Base-by-base conservation (phyloP, 768 basidiomycete genomes). In the Calvatia gigantea region DNA sequence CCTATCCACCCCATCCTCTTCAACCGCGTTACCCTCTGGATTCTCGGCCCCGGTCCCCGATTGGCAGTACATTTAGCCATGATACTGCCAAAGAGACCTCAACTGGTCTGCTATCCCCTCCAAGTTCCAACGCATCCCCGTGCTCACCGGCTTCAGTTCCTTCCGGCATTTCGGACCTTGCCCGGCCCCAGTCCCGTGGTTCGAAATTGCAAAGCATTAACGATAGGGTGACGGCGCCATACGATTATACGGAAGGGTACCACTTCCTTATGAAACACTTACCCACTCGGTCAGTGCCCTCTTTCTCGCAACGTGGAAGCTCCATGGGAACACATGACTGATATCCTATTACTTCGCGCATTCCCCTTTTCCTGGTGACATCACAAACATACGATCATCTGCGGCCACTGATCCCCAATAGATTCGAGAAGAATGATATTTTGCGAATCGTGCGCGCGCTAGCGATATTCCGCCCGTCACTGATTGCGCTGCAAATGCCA, bases 401-500 rank as follows among this genome's bases (percentile, higher is more conserved):
- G 53, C 57, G 54, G 58, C 58, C 45, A 55, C 55, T 53, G 43
- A 56, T 61, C 59, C 45, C 47, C 37, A 65, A 66, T 75, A 94
- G 91, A 59, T 98, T 98, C 72, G 94, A 96, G 70, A 98, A 96
- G 76, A 91, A 91, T 69, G 94, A 97, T 65, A 93, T 95, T 58
- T 72, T 98, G 39, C 91, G 94, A 55, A 87, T 98, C 62, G 94
- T 98, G 41, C 87, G 94, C 51, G 92, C 95, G 27, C 78, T 98
- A 53, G 95, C 96, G 17, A 91, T 96, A 33, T 95, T 94, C 69
- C 82, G 96, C 54, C 96, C 96, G n/a, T 95, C 92, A 56, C 80
- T 98, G 54, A 98, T 98, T 64, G 96, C 96, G 25, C 74, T 98
- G 50, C 95, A 98, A 81, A 97, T 98, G 95, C 94, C 96, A 27